Evolutionary conservation across 805 yeast genomes (phyloP), one percentile per base, ranked within the genome.

Genomic region (Naumovozyma castellii): DNA sequence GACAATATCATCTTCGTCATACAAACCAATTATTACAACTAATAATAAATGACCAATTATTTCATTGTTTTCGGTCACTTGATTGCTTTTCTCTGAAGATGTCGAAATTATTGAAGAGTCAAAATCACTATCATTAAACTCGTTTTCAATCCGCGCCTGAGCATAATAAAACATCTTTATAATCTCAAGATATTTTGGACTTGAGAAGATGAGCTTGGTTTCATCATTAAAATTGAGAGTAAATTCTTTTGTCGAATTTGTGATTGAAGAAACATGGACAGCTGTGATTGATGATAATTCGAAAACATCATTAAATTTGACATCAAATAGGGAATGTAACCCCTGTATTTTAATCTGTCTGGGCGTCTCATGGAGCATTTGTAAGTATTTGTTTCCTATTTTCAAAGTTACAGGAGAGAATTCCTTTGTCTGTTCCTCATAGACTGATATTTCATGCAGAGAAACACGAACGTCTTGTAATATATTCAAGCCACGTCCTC

Each of bases 361-460:
- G 2, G 75, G 71, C 19, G 64, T 65, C 5, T 62, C 67, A 28
- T 67, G 62, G 6, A 64, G 49, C 5, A 82, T 56, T 52, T 80
- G 87, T 20, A 84, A 46, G 60, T 67, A 77, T 46, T 74, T 74
- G 40, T 78, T 70, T 3, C 94, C 94, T 38, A 84, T 68, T 45
- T 73, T 76, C 40, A 84, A 43, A 0, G 72, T 68, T 2, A 79
- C 79, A 0, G 84, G 80, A 18, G 69, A 62, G 49, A 72, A 76
- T 28, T 71, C 59, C 6, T 69, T 67, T 14, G 62, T 61, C 1
- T 59, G 61, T 3, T 62, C 61, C 41, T 76, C 73, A 51, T 66
- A 79, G 3, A 75, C 47, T 6, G 73, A 66, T 22, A 72, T 75
- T 43, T 74, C 78, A 33, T 61, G 64, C 46, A 73, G 64, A 10